Base-by-base conservation (phyloP, 148 eudicot species). In the Dianthus caryophyllus region DNA sequence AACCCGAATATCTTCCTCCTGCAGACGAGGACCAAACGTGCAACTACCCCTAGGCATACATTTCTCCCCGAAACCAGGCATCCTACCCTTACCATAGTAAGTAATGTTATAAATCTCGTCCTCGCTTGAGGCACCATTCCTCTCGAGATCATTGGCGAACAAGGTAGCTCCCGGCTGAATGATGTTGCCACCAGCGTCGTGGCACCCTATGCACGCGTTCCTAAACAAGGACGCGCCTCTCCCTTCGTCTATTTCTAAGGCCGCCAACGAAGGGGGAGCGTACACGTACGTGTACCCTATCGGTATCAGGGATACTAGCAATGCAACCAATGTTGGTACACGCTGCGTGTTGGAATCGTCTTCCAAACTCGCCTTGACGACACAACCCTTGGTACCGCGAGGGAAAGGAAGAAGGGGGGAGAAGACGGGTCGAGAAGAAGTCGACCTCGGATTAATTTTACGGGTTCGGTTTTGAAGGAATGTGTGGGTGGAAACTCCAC, bases 21-120 rank as follows among this genome's bases (percentile, higher is more conserved):
- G 73, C 51, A 93, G 67, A 55, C 95, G 88, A 31, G 98, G 81
- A 67, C 96, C 96, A 58, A 93, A 93, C 8, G 98, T 93, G 81
- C 98, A 93, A 47, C 87, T 95, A 15, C 98, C 95, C 77, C 88
- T 87, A 1, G 96, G 98, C 15, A 75, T 85, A 68, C 98, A 93
- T 54, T 81, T 81, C 73, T 78, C 85, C 10, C 95, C 96, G 65
- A 90, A 93, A 13, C 96, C 98, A 6, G 96, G 96, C 96, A 89
- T 93, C 71, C 92, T 82, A 55, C 91, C 96, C 62, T 89, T 87
- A n/a, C 98, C 98, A 76, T 53, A 78, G 68, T 93, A 93, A 0
- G 96, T 93, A 13, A 93, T 69, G 15, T 75, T 73, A 73, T 75
- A 89, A 49, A 93, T 86, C 38, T 76, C 89, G 27, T 93, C 96